Conservation (phyloP, 139 green algal genomes). For the Ettlia oleoabundans region DNA sequence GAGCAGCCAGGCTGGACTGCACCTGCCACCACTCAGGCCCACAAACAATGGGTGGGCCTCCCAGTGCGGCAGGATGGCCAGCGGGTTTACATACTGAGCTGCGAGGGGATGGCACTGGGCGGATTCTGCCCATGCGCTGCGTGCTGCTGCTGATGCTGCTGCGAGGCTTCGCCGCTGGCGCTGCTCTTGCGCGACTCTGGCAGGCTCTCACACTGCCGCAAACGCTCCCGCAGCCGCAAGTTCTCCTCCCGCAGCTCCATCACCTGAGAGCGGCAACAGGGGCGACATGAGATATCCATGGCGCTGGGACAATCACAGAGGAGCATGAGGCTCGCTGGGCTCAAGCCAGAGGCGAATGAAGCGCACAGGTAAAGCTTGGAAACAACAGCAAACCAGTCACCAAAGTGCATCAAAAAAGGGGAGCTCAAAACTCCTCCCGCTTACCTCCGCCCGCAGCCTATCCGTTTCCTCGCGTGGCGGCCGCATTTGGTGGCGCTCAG, state of each 20-base stretch:
- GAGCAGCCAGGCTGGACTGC: no score
- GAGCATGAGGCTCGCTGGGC: no score
- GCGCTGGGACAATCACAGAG: no score
- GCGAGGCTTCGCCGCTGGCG: constrained; percentile 11
- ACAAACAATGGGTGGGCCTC: no score
- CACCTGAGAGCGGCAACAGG: constrained; percentile 36
- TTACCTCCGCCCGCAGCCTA: constrained; percentile 34
- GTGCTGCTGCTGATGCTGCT: no score
- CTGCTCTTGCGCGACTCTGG: constrained; percentile 29
- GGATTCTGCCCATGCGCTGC: no score
- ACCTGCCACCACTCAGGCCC: no score
- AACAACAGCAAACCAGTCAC: background rate
- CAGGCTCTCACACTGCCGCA: constrained; percentile 46
- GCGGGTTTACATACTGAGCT: background rate
- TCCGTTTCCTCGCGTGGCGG: constrained; percentile 41
- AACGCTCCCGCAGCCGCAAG: constrained; percentile 50
- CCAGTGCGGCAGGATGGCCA: no score
- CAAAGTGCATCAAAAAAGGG: background rate
- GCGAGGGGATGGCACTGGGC: background rate
- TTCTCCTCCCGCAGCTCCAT: constrained; percentile 64
- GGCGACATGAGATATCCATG: no score
- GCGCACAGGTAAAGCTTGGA: no score
- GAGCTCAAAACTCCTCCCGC: background rate
- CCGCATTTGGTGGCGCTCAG: constrained; percentile 35
- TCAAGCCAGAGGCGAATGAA: no score